Percentiles rank a stretch among this genome's conserved stretches.
These are phyloP conservation scores for Talaromyces nanjingensis DNA, from an alignment of 495 filamentous ascomycete species.

Conservation along the genomic window DNA sequence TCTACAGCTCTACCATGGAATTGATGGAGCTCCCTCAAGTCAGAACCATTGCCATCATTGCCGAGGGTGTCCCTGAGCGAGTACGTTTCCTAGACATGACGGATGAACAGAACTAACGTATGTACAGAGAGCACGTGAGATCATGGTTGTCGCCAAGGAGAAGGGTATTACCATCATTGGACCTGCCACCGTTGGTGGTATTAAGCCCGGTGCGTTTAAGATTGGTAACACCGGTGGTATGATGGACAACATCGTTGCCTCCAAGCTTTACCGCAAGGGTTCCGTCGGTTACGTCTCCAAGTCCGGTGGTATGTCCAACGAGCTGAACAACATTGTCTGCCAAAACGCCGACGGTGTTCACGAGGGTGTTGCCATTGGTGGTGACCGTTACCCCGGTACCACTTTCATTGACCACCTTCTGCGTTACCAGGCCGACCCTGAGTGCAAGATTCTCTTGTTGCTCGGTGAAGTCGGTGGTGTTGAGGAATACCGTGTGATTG, in stretches of 20 bases:
- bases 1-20: conserved; percentile 97
- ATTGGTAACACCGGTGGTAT: conserved; percentile 99
- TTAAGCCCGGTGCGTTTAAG: conserved; percentile 99
- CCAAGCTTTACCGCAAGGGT: conserved; percentile 98
- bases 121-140: conserved; percentile 84
- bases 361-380: conserved; percentile 98
- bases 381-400: conserved; percentile 96
- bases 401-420: conserved; percentile 99
- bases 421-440: conserved; percentile 88
- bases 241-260: conserved; percentile 99
- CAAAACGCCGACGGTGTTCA: conserved; percentile 95
- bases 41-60: conserved; percentile 97
- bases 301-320: conserved; percentile 99
- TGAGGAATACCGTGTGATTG: conserved; percentile 98
- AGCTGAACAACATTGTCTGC: conserved; percentile 98
- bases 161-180: conserved; percentile 99
- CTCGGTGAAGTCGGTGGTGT: conserved; percentile 99
- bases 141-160: conserved; percentile 88
- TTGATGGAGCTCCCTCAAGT: conserved; percentile 97
- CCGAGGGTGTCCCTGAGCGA: conserved; percentile 96
- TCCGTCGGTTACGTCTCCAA: conserved; percentile 99
- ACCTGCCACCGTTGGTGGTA: conserved; percentile 95
- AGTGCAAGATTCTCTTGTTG: conserved; percentile 93
- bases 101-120: not conserved
- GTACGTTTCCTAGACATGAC: conserved; percentile 44